Evolutionary conservation across 441 rosid genomes (phyloP).

Genomic region (Biscutella auriculata): DNA sequence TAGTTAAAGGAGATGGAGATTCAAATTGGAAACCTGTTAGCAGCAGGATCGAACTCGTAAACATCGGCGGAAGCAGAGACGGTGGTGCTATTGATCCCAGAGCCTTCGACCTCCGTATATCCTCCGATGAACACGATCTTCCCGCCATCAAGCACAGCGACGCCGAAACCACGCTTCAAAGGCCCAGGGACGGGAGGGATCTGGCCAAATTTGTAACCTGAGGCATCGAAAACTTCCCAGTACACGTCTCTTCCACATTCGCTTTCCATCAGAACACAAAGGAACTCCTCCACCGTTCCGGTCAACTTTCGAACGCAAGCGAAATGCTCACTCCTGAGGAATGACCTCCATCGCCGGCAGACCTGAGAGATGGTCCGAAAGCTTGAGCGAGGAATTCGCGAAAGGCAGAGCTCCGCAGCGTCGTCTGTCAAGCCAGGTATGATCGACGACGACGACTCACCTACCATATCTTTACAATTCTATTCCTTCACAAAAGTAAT

Average conservation of each 20-base stretch:
- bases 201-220: constrained; percentile 40
- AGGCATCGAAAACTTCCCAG: constrained; percentile 76
- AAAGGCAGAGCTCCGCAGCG: constrained; percentile 65
- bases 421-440: constrained; percentile 85
- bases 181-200: constrained; percentile 83
- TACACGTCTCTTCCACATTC: constrained; percentile 68
- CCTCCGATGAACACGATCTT: constrained; percentile 88
- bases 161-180: constrained; percentile 57
- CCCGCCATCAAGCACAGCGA: constrained; percentile 48
- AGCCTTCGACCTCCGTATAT: constrained; percentile 40
- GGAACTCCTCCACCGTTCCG: constrained; percentile 67
- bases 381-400: constrained; percentile 58
- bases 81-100: constrained; percentile 23
- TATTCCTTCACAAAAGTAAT: neutral
- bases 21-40: constrained; percentile 49
- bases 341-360: constrained; percentile 72
- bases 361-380: constrained; percentile 61
- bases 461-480: neutral
- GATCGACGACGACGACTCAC: constrained; percentile 17
- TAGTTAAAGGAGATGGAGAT: neutral
- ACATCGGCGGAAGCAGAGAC: constrained; percentile 57
- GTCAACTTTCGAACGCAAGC: constrained; percentile 50
- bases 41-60: constrained; percentile 67
- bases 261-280: constrained; percentile 63
- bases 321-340: constrained; percentile 68